Percentiles rank a stretch among this genome's conserved stretches.
These are phyloP conservation scores for Geoglossum cookeanum DNA, from an alignment of 2,329 filamentous ascomycete species.

Conservation along the genomic window DNA sequence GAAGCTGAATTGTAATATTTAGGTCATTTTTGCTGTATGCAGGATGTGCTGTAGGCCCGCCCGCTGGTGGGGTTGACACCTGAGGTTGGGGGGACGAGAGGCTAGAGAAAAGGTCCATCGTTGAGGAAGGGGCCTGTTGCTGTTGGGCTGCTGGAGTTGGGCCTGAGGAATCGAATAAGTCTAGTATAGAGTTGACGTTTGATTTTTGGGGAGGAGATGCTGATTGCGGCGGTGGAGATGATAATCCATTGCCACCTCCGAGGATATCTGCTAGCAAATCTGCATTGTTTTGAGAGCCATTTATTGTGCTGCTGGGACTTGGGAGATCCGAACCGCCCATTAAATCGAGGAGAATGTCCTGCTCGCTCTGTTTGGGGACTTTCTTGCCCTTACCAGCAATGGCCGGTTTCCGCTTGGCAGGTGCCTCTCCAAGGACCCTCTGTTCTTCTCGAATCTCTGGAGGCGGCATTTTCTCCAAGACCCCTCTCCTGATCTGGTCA, in stretches of 20 bases:
- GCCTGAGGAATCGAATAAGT: slow-evolving; percentile 48
- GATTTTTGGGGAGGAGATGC: slow-evolving; percentile 15
- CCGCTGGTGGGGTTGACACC: slow-evolving; percentile 24
- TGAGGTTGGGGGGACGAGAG: slow-evolving; percentile 29
- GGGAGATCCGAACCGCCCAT: slow-evolving; percentile 68
- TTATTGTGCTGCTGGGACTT: slow-evolving; percentile 30
- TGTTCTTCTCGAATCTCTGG: slow-evolving; percentile 95
- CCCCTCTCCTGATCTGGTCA: slow-evolving; percentile 70
- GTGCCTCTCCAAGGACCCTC: slow-evolving; percentile 66
- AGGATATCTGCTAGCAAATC: slow-evolving; percentile 86
- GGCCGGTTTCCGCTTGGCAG: slow-evolving; percentile 28
- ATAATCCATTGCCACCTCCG: slow-evolving; percentile 40
- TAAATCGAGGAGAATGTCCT: slow-evolving; percentile 78
- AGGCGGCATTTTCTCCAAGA: slow-evolving; percentile 93
- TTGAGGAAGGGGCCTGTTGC: slow-evolving; percentile 27
- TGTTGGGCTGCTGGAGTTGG: slow-evolving; percentile 27
- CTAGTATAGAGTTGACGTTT: slow-evolving; percentile 56
- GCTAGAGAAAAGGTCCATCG: slow-evolving; percentile 23
- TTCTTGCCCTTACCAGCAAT: slow-evolving; percentile 51
- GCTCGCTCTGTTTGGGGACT: slow-evolving; percentile 65
- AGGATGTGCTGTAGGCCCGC: slow-evolving; percentile 34
- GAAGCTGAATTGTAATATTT: slow-evolving; percentile 60
- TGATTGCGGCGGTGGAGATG: slow-evolving; percentile 26
- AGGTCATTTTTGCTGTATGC: slow-evolving; percentile 82
- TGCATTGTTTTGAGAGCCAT: slow-evolving; percentile 51